Evolutionary conservation across 164 flowering plant species (phyloP).

Genomic region (Cinnamomum micranthum): DNA sequence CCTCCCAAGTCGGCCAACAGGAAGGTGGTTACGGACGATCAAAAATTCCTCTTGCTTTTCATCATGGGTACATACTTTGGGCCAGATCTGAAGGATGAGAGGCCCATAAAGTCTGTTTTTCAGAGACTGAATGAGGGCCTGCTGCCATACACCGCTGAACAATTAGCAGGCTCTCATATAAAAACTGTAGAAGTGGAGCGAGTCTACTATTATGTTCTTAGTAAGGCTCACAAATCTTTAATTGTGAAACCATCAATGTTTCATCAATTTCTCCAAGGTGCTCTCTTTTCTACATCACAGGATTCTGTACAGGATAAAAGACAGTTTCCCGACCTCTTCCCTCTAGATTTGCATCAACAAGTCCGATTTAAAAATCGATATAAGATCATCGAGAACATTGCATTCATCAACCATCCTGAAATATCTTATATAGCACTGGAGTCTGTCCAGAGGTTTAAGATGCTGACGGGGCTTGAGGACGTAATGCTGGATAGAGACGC

Average conservation of each 20-base stretch:
- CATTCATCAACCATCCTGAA: slow-evolving; percentile 42
- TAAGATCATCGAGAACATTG: slow-evolving; percentile 34
- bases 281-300: slow-evolving; percentile 17
- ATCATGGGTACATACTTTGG: slow-evolving; percentile 60
- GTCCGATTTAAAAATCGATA: slow-evolving; percentile 11
- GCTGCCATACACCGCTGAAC: slow-evolving; percentile 34
- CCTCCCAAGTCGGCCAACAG: neutral
- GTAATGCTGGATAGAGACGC: slow-evolving; percentile 27
- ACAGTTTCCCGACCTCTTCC: slow-evolving; percentile 51
- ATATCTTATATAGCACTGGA: slow-evolving; percentile 24
- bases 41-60: slow-evolving; percentile 45
- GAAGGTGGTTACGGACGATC: slow-evolving; percentile 35
- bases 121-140: slow-evolving; percentile 45
- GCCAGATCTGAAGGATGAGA: slow-evolving; percentile 41
- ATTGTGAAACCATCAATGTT: slow-evolving; percentile 25
- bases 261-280: slow-evolving; percentile 34
- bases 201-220: slow-evolving; percentile 37
- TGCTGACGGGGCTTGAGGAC: slow-evolving; percentile 34
- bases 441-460: slow-evolving; percentile 46
- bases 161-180: slow-evolving; percentile 39
- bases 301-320: slow-evolving; percentile 14
- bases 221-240: slow-evolving; percentile 40
- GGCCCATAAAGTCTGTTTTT: slow-evolving; percentile 36
- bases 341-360: slow-evolving; percentile 32
- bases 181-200: slow-evolving; percentile 34